Percentiles rank a stretch among this genome's conserved stretches.
phyloP scores from a whole-genome alignment of 2,329 filamentous ascomycete genomes.

The Ilyonectria sp. region DNA sequence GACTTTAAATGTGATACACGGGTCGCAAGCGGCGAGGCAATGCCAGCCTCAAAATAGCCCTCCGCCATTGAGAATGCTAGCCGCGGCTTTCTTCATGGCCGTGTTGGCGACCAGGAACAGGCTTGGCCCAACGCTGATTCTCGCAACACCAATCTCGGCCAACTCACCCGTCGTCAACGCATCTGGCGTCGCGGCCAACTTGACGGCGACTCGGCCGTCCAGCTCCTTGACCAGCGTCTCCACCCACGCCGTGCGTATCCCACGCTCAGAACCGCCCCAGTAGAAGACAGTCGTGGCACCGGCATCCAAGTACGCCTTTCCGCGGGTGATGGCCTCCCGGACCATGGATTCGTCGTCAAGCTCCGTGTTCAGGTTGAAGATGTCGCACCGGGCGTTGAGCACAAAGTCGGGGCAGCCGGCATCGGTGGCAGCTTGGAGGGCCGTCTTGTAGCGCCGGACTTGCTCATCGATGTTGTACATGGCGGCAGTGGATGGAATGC shows the following conservation, averaged over 20 bases:
- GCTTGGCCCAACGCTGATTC: constrained; percentile 69
- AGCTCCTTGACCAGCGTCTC: constrained; percentile 63
- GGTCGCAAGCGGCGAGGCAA: neutral
- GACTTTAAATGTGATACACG: neutral
- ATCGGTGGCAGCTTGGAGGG: constrained; percentile 59
- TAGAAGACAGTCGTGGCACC: constrained; percentile 74
- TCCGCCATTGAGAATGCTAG: constrained; percentile 49
- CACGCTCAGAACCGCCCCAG: constrained; percentile 65
- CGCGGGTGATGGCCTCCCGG: constrained; percentile 66
- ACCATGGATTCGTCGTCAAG: constrained; percentile 55
- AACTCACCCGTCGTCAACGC: constrained; percentile 62
- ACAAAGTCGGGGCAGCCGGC: constrained; percentile 69
- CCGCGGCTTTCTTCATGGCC: constrained; percentile 53
- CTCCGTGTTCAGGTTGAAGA: constrained; percentile 56
- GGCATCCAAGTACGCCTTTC: constrained; percentile 69
- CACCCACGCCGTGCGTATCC: constrained; percentile 64
- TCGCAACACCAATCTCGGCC: constrained; percentile 65
- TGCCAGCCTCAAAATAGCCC: constrained; percentile 22
- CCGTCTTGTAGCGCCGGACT: constrained; percentile 61
- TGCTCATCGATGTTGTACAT: constrained; percentile 61
- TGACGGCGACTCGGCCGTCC: constrained; percentile 65
- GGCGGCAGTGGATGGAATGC: constrained; percentile 51
- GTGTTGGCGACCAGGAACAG: constrained; percentile 60
- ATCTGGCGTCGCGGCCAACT: constrained; percentile 54
- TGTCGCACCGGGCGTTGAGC: constrained; percentile 72